Base-by-base conservation (phyloP, 2,329 filamentous ascomycete genomes). In the Microdochium nivale region DNA sequence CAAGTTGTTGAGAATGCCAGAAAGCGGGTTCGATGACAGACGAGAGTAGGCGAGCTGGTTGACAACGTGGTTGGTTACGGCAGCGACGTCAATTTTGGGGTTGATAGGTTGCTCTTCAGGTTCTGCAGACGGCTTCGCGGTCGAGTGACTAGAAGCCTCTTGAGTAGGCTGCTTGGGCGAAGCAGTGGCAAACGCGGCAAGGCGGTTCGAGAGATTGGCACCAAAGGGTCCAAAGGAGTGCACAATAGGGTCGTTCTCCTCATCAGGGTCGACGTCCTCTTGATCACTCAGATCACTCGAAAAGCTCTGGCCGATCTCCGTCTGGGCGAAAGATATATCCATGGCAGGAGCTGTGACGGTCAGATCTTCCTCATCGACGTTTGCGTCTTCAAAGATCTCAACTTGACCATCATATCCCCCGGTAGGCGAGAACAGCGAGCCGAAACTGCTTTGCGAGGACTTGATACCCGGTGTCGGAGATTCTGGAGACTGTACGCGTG, bases 1-100 rank as follows among this genome's bases (percentile, higher is more conserved):
- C 13, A 99, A 83, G 64, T 96, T 88, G 66, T 83, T 86, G 72
- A 96, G 78, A 52, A 99, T 94, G 49, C 86, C 88, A 1, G 92
- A 95, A 48, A 97, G 78, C 3, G 94, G 92, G 25, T 90, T 94
- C 0, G 91, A 95, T 16, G 92, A 91, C 7, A 97, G 78, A 25
- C 92, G 88, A 1, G 94, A 96, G 69, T 89, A 99, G 30, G 94
- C 94, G 27, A 99, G 81, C 70, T 99, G 94, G 69, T 97, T 97
- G 66, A 94, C 80, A 55, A 95, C 84, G 65, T 99, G 94, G 68
- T 96, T 95, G 60, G 80, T 79, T 57, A 94, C 69, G 70, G 72
- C 69, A 61, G 61, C 61, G 62, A 70, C 64, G 53, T 75, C 58
- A 43, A 74, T 63, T 27, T 62, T 56, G 58, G 56, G 59, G 27